Evolutionary conservation across 768 basidiomycete species (phyloP).

Genomic region (Royoungia palumana): DNA sequence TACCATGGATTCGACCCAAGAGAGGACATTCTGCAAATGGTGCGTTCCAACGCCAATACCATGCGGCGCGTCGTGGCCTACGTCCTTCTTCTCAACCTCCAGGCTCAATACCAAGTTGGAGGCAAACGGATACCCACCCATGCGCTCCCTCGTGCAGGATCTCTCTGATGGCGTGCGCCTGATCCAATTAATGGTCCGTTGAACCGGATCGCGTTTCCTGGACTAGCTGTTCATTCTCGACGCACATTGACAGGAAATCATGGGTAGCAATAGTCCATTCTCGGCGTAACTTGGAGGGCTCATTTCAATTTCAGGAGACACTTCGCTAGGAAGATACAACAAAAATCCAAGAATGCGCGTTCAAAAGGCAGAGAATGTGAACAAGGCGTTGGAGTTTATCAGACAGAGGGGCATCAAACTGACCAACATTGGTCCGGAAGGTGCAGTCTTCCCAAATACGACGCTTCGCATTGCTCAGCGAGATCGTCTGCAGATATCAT

Average conservation of each 20-base stretch:
- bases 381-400: constrained; percentile 95
- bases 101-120: constrained; percentile 98
- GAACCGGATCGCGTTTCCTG: not conserved
- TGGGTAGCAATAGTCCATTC: constrained; percentile 54
- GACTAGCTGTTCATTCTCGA: constrained; percentile 1
- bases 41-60: constrained; percentile 28
- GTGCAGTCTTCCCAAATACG: constrained; percentile 34
- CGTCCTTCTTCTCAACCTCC: constrained; percentile 2
- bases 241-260: constrained; percentile 72
- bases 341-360: constrained; percentile 86
- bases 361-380: constrained; percentile 98
- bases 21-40: constrained; percentile 93
- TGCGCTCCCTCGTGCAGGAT: constrained; percentile 86
- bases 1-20: constrained; percentile 45
- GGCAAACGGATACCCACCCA: constrained; percentile 75
- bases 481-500: constrained; percentile 74
- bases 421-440: constrained; percentile 97
- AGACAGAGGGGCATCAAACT: constrained; percentile 90
- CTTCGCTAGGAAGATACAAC: constrained; percentile 93
- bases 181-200: constrained; percentile 86
- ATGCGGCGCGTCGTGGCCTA: not conserved
- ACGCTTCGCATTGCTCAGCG: constrained; percentile 1
- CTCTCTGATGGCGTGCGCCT: constrained; percentile 93
- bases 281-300: constrained; percentile 5
- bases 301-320: constrained; percentile 56